Percentiles rank a stretch among this genome's conserved stretches.
Conservation (phyloP, 2,329 filamentous ascomycete genomes). For the Colletotrichum sp. region DNA sequence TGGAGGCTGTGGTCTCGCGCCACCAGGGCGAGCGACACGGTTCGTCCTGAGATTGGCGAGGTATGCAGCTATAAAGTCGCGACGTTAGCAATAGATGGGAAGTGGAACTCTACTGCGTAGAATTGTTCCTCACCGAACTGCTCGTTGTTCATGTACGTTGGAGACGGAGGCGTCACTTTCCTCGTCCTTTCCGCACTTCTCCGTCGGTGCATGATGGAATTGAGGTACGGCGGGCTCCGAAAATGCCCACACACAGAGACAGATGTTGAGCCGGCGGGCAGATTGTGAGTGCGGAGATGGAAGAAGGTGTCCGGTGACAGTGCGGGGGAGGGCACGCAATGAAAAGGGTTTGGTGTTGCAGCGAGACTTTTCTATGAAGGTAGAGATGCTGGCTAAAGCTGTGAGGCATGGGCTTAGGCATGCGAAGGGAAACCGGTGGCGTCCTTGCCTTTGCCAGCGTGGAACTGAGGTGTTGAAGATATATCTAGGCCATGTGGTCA, state of each 20-base stretch:
- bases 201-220: slow-evolving; percentile 14
- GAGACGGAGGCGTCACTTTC: slow-evolving; percentile 65
- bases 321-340: not conserved
- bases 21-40: slow-evolving; percentile 70
- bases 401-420: not conserved
- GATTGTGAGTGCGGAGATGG: not conserved
- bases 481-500: slow-evolving; percentile 17
- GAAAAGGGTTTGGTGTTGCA: not conserved
- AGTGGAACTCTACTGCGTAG: not conserved
- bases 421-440: not conserved
- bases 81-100: not conserved
- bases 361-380: not conserved
- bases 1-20: slow-evolving; percentile 67
- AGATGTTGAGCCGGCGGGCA: not conserved
- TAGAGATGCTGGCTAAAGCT: slow-evolving; percentile 7
- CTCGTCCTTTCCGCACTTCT: slow-evolving; percentile 44
- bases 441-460: not conserved
- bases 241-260: not conserved
- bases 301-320: not conserved
- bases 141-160: slow-evolving; percentile 69
- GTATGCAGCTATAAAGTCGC: slow-evolving; percentile 10
- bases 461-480: slow-evolving; percentile 5
- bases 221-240: not conserved
- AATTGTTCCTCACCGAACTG: slow-evolving; percentile 62
- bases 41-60: slow-evolving; percentile 69